Percentiles rank a stretch among this genome's conserved stretches.
Evolutionary conservation across 345 rosid genomes (phyloP).

Genomic region (Euphorbia lathyris): DNA sequence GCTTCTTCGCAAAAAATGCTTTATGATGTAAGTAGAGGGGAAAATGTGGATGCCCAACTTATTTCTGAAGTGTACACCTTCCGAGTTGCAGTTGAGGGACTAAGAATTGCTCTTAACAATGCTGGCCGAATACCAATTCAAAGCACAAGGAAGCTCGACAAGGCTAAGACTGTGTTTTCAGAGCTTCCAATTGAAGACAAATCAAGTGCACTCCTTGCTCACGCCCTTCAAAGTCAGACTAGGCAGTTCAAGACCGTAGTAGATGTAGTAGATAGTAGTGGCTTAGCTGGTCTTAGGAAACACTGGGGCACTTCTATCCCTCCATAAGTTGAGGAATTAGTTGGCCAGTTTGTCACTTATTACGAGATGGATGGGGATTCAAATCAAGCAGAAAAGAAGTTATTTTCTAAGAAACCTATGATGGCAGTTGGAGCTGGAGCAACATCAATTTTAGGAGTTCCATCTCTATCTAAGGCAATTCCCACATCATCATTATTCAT

Average conservation of each 20-base stretch:
- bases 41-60: conserved; percentile 43
- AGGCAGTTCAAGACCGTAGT: conserved; percentile 64
- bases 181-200: conserved; percentile 72
- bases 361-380: conserved; percentile 43
- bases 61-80: conserved; percentile 78
- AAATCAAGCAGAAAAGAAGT: conserved; percentile 38
- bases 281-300: conserved; percentile 71
- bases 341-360: conserved; percentile 44
- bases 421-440: conserved; percentile 96
- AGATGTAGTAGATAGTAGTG: conserved; percentile 80
- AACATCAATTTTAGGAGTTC: conserved; percentile 70
- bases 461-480: conserved; percentile 71
- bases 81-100: conserved; percentile 80
- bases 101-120: conserved; percentile 75
- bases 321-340: conserved; percentile 57
- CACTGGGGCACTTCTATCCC: conserved; percentile 80
- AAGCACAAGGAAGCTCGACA: conserved; percentile 31
- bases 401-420: conserved; percentile 56
- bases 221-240: conserved; percentile 72
- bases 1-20: conserved; percentile 69
- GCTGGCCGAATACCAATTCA: conserved; percentile 59
- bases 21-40: conserved; percentile 62
- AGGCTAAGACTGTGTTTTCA: conserved; percentile 44
- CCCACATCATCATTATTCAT: conserved; percentile 73
- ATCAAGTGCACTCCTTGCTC: conserved; percentile 68